phyloP scores from a whole-genome alignment of 768 basidiomycete species.

The Calocybe cyanea region DNA sequence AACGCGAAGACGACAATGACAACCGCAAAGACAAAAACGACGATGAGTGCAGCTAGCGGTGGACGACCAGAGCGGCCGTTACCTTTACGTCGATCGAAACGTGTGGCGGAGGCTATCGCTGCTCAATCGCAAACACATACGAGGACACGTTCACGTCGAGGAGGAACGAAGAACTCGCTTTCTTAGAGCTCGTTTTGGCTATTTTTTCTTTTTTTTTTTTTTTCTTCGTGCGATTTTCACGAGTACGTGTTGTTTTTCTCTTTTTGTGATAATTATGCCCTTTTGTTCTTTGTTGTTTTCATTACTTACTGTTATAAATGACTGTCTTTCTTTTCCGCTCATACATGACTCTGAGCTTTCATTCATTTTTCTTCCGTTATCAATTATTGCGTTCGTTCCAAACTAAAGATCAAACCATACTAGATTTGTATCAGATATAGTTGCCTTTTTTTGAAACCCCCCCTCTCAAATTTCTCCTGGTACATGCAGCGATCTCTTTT shows the following conservation, averaged over 20 bases:
- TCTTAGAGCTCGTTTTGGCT: constrained; percentile 23
- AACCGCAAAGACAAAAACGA: too few relatives aligned
- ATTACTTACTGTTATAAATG: too few relatives aligned
- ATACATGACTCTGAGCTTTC: too few relatives aligned
- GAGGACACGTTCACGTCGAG: constrained; percentile 33
- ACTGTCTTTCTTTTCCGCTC: too few relatives aligned
- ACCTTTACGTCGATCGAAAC: constrained; percentile 59
- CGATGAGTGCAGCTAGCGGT: not conserved
- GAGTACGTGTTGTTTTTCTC: too few relatives aligned
- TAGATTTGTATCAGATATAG: constrained; percentile 34
- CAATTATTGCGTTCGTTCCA: constrained; percentile 12
- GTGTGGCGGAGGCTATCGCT: constrained; percentile 58
- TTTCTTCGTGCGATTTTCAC: constrained; percentile 6
- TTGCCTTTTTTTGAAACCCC: constrained; percentile 6
- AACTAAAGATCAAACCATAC: constrained; percentile 10
- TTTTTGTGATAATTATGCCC: too few relatives aligned
- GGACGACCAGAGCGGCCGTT: constrained; percentile 21
- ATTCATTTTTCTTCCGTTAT: constrained; percentile 4
- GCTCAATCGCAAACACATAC: constrained; percentile 43
- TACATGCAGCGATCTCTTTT: too few relatives aligned
- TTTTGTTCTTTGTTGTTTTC: too few relatives aligned
- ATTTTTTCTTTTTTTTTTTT: constrained; percentile 2
- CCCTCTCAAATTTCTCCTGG: too few relatives aligned
- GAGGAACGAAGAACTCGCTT: constrained; percentile 36
- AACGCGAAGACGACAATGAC: too few relatives aligned